Conservation (phyloP, 1,139 yeast genomes). For the Yamadazyma atmosphaerica region DNA sequence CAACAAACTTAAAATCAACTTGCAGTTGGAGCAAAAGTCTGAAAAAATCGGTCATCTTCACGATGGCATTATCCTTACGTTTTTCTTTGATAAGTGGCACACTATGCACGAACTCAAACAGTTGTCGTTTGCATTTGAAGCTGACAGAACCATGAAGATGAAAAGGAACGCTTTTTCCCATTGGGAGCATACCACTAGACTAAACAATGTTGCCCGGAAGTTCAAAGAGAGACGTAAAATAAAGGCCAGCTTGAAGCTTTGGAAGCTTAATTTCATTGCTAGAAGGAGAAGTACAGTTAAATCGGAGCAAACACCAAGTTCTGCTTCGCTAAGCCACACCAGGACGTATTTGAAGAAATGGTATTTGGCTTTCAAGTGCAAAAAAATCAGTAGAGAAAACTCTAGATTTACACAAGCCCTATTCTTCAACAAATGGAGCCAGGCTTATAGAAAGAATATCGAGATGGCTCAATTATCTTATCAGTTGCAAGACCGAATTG, state of each 20-base stretch:
- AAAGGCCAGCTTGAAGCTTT: slow-evolving; percentile 4
- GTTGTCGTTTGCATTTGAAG: slow-evolving; percentile 7
- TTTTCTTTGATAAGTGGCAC: slow-evolving; percentile 16
- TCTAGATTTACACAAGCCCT: background rate
- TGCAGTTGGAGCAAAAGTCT: slow-evolving; percentile 2
- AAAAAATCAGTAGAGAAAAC: background rate
- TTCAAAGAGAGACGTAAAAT: slow-evolving; percentile 1
- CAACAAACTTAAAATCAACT: slow-evolving; percentile 4
- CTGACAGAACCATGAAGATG: slow-evolving; percentile 3
- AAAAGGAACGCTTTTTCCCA: slow-evolving; percentile 11
- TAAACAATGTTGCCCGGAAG: slow-evolving; percentile 2
- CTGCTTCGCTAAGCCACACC: background rate
- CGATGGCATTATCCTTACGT: slow-evolving; percentile 3
- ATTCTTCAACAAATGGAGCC: slow-evolving; percentile 4
- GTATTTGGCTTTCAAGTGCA: slow-evolving; percentile 5
- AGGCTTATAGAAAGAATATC: background rate
- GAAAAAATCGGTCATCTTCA: slow-evolving; percentile 3
- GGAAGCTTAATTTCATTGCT: slow-evolving; percentile 8
- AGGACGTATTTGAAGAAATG: slow-evolving; percentile 8
- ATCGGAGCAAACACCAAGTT: background rate
- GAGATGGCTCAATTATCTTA: background rate
- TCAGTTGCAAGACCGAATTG: background rate
- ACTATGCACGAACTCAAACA: slow-evolving; percentile 4
- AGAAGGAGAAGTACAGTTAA: background rate
- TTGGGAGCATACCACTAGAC: slow-evolving; percentile 14